A percentile compares a stretch with the other conserved stretches of the same genome.
These are phyloP conservation scores for Scheffersomyces stambukii DNA, from an alignment of 1,139 yeast genomes.

Conservation along the genomic window DNA sequence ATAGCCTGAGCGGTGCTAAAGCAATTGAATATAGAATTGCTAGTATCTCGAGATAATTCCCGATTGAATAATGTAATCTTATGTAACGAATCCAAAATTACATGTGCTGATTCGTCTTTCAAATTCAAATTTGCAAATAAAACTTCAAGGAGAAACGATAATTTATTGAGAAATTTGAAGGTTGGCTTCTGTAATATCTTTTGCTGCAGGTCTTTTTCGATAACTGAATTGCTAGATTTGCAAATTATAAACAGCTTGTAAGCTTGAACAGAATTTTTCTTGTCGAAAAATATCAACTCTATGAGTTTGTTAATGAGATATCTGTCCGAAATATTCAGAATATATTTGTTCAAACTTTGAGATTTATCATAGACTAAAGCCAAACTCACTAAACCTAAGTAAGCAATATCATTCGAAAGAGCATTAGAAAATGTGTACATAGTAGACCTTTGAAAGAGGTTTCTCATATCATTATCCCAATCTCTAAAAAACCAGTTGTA, in stretches of 20 bases:
- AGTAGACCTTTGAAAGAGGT: constrained; percentile 23
- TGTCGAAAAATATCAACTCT: constrained; percentile 19
- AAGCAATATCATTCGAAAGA: constrained; percentile 20
- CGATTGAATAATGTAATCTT: constrained; percentile 25
- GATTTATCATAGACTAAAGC: constrained; percentile 25
- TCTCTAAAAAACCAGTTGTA: constrained; percentile 31
- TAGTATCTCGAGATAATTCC: constrained; percentile 20
- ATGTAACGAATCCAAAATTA: constrained; percentile 17
- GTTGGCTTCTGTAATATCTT: constrained; percentile 34
- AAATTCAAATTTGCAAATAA: constrained; percentile 20
- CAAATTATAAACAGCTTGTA: constrained; percentile 18
- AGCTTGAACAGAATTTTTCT: constrained; percentile 10
- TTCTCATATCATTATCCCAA: constrained; percentile 25
- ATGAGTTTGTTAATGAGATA: constrained; percentile 22
- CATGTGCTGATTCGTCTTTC: constrained; percentile 13
- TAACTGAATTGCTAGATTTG: constrained; percentile 6
- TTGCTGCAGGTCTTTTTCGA: constrained; percentile 13
- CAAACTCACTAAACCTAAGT: constrained; percentile 31
- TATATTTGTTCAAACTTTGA: constrained; percentile 21
- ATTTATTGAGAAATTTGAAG: constrained; percentile 45
- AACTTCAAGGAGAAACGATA: constrained; percentile 45
- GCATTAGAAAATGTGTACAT: constrained; percentile 20
- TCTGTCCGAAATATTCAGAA: constrained; percentile 18
- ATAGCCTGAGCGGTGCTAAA: constrained; percentile 11
- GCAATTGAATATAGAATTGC: constrained; percentile 20